Conservation (phyloP, 352 stramenopile species). For the Phytopythium litorale region DNA sequence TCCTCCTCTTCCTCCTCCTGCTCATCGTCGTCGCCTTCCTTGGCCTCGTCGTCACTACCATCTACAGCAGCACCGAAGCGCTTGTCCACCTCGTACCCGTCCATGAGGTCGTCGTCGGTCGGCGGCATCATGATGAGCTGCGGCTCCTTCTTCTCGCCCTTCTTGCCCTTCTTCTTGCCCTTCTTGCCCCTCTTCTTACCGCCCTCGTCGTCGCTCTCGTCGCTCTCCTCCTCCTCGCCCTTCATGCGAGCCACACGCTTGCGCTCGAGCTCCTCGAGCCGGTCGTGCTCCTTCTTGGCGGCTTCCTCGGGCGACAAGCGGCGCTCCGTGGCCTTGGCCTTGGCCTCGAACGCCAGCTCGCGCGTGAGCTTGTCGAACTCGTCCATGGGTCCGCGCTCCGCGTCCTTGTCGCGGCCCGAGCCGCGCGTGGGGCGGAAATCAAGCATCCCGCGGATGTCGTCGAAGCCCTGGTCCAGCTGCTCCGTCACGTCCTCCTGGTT, state of each 20-base stretch:
- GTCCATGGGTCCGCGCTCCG: conserved; percentile 63
- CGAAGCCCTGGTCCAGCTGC: conserved; percentile 70
- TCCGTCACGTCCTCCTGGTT: conserved; percentile 78
- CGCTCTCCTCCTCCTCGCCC: conserved; percentile 73
- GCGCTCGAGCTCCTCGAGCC: conserved; percentile 90
- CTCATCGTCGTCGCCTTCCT: conserved; percentile 38
- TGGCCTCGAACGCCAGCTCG: conserved; percentile 89
- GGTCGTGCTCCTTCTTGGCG: conserved; percentile 90
- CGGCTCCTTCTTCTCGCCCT: conserved; percentile 39
- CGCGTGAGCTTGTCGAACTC: conserved; percentile 83
- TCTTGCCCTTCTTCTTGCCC: conserved; percentile 41
- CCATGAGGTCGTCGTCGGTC: conserved; percentile 89
- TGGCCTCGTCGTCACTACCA: conserved; percentile 26
- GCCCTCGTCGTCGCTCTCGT: conserved; percentile 48
- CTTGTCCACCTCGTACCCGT: conserved; percentile 76
- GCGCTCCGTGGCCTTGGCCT: conserved; percentile 91
- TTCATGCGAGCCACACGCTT: conserved; percentile 94
- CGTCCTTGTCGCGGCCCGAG: conserved; percentile 50
- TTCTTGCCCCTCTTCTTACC: conserved; percentile 46
- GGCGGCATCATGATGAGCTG: conserved; percentile 72
- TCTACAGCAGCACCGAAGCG: conserved; percentile 31
- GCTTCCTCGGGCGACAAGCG: conserved; percentile 94
- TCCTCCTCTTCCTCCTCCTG: conserved; percentile 65
- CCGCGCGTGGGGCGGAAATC: conserved; percentile 73
- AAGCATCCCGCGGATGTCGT: conserved; percentile 56